Evolutionary conservation across 805 yeast genomes (phyloP), one percentile per base, ranked within the genome.

Genomic region (Hanseniaspora hatyaiensis): DNA sequence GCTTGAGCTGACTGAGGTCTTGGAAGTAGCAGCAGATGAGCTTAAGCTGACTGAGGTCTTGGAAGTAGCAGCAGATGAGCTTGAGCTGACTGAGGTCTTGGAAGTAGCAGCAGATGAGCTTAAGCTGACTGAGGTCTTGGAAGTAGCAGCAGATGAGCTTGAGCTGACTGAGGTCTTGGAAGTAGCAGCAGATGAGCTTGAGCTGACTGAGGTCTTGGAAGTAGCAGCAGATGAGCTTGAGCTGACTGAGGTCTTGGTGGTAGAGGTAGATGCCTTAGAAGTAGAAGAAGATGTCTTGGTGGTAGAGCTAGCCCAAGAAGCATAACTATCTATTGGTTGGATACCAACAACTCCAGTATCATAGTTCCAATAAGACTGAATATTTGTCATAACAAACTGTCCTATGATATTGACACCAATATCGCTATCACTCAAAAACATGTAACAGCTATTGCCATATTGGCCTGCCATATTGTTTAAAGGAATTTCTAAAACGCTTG

Each of bases 1-100:
- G n/a, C 36, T 58, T n/a, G n/a, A 40, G 66, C 70, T 29, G 68
- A 72, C 29, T 26, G 6, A 26, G 29, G 11, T 8, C 29, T 26
- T n/a, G 11, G 29, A 8, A 11, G 29, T 26, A 26, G 29, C 11
- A 26, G 29, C 29, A 33, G 36, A 33, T 15, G 36, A 33, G 12
- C 36, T 33, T n/a, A 18, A 33, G 19, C n/a, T n/a, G n/a, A n/a
- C n/a, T n/a, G n/a, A n/a, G n/a, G n/a, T n/a, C n/a, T n/a, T n/a
- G 18, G 36, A 18, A 18, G 18, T 33, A 16, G 36, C 16, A 15
- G 19, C 6, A 18, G 22, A 12, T 33, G 36, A n/a, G 12, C 18
- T 6, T 9, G 12, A 33, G 19, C 18, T 22, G 23, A 19, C n/a
- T n/a, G n/a, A n/a, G n/a, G n/a, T n/a, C 6, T 12, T 23, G 20